Base-by-base conservation (phyloP, 2,329 filamentous ascomycete genomes). In the Emmonsiellopsis sp. region DNA sequence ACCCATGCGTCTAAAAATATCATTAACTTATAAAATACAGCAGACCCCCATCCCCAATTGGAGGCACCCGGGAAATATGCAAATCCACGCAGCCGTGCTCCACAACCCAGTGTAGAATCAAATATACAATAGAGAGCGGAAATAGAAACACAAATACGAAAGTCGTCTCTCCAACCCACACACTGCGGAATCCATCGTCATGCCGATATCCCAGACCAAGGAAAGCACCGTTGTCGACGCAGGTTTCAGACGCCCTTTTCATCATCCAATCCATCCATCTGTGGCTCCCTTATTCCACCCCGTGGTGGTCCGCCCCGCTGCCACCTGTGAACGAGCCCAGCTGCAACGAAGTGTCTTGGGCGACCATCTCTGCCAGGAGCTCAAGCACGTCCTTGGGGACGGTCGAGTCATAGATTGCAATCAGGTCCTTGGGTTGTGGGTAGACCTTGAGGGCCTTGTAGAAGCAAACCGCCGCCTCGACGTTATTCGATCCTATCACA, bases 381-480 rank as follows among this genome's bases (percentile, higher is more conserved):
- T 98, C 92, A 63, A 98, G 84, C 64, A 97, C 88, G 58, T 91
- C 91, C 87, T 96, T 96, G 63, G 92, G 86, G 45, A 97, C 91
- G 34, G 93, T 97, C 82, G 95, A 95, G 73, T 98, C 93, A 74
- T 98, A 98, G 72, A 98, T 95, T 65, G 82, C 82, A 70, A 98
- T 96, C 64, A 98, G 78, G 67, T 97, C 93, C 63, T 85, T 82
- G 10, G 92, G 93, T 65, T 88, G 87, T 51, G 93, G 93, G 75
- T 98, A 98, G 63, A 97, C 93, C 81, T 98, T 98, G 61, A 98
- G 82, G 44, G 91, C 93, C 80, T 91, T 94, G 82, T 97, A 98
- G 76, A 98, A 98, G 71, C 88, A 89, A 56, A 97, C 77, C 47
- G 93, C 92, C 50, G 93, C 88, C 60, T 96, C 91, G 55, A 95